phyloP scores from a whole-genome alignment of 192 early-diverging fungal genomes.

The Fimicolochytrium jonesii region DNA sequence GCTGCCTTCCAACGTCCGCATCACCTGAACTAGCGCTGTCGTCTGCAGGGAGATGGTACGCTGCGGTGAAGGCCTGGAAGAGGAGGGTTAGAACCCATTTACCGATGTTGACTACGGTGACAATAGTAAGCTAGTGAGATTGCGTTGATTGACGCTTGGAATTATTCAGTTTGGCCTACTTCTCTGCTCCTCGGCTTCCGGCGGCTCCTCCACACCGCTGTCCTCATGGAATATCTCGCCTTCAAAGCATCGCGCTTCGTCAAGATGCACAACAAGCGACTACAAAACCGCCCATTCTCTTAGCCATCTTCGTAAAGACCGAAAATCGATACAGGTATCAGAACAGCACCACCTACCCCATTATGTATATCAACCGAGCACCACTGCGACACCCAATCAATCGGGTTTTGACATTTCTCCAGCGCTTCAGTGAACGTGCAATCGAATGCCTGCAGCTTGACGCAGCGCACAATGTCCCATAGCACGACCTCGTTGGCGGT shows the following conservation, averaged over 20 bases:
- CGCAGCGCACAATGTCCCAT: slow-evolving; percentile 86
- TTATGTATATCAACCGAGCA: slow-evolving; percentile 88
- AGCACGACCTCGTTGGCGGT: slow-evolving; percentile 71
- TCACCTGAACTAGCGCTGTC: no score
- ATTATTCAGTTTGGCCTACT: no score
- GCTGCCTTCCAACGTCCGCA: no score
- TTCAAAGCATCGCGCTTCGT: slow-evolving; percentile 74
- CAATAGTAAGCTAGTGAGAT: slow-evolving; percentile 4
- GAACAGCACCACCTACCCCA: slow-evolving; percentile 52
- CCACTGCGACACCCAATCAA: slow-evolving; percentile 85
- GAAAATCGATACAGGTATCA: no score
- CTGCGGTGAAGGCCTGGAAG: slow-evolving; percentile 40
- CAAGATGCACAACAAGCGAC: slow-evolving; percentile 80
- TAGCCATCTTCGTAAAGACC: no score
- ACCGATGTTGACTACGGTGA: slow-evolving; percentile 67
- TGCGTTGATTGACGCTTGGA: no score
- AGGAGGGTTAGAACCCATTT: slow-evolving; percentile 78
- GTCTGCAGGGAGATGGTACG: neutral
- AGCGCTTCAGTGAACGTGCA: slow-evolving; percentile 44
- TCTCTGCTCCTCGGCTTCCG: slow-evolving; percentile 64
- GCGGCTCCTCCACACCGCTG: slow-evolving; percentile 43
- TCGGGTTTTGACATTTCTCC: slow-evolving; percentile 51
- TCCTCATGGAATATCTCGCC: slow-evolving; percentile 90
- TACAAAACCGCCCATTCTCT: neutral
- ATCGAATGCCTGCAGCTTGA: slow-evolving; percentile 33